phyloP scores from a whole-genome alignment of 352 stramenopile genomes.

The Saprolegnia parasitica region DNA sequence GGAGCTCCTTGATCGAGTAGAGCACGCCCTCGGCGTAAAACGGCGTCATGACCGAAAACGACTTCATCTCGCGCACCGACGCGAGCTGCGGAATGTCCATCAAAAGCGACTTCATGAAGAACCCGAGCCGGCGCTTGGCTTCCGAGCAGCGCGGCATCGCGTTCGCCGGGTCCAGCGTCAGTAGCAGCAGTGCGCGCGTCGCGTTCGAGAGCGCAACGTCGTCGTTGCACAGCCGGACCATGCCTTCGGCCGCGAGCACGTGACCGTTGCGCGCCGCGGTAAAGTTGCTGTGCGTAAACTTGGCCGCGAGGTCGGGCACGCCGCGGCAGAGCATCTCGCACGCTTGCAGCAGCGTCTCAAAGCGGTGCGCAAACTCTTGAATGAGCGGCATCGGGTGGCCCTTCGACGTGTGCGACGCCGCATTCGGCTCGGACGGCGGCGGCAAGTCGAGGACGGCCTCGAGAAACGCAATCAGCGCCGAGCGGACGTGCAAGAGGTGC shows the following conservation, averaged over 20 bases:
- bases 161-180: slow-evolving; percentile 64
- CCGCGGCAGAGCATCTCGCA: slow-evolving; percentile 33
- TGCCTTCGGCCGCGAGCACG: slow-evolving; percentile 58
- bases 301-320: slow-evolving; percentile 29
- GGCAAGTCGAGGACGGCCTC: slow-evolving; percentile 70
- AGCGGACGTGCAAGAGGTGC: slow-evolving; percentile 46
- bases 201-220: slow-evolving; percentile 73
- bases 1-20: slow-evolving; percentile 57
- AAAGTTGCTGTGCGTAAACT: slow-evolving; percentile 72
- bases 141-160: slow-evolving; percentile 67
- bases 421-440: slow-evolving; percentile 49
- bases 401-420: slow-evolving; percentile 44
- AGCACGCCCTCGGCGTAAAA: slow-evolving; percentile 74
- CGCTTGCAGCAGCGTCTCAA: slow-evolving; percentile 59
- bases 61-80: slow-evolving; percentile 76
- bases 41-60: slow-evolving; percentile 73
- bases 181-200: slow-evolving; percentile 59
- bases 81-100: slow-evolving; percentile 74
- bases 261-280: slow-evolving; percentile 75
- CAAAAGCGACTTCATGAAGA: slow-evolving; percentile 75
- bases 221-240: slow-evolving; percentile 74
- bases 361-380: slow-evolving; percentile 70
- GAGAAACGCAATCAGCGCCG: slow-evolving; percentile 64
- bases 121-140: slow-evolving; percentile 66
- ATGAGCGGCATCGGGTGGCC: slow-evolving; percentile 71